phyloP scores from a whole-genome alignment of 768 basidiomycete genomes.

The Sarcomyxa edulis region DNA sequence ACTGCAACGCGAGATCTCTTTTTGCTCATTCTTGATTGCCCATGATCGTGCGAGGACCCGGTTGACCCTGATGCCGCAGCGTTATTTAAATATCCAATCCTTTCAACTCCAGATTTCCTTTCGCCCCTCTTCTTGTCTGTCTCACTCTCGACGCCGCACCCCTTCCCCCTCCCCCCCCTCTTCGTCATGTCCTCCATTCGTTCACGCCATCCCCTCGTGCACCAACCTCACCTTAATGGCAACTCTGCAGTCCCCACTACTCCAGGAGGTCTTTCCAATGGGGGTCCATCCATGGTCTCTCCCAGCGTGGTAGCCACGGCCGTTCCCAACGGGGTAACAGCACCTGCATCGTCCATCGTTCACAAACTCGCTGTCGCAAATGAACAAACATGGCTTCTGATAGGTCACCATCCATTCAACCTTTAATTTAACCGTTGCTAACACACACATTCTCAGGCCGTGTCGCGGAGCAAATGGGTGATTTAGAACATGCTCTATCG shows the following conservation, averaged over 20 bases:
- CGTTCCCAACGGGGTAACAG: slow-evolving; percentile 15
- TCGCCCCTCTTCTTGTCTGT: slow-evolving; percentile 43
- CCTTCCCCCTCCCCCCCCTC: slow-evolving; percentile 23
- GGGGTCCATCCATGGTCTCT: slow-evolving; percentile 37
- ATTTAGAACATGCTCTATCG: slow-evolving; percentile 86
- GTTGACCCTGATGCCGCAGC: slow-evolving; percentile 35
- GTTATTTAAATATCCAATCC: slow-evolving; percentile 55
- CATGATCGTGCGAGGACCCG: slow-evolving; percentile 58
- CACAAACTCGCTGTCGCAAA: slow-evolving; percentile 82
- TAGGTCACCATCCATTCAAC: slow-evolving; percentile 58
- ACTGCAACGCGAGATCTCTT: slow-evolving; percentile 34
- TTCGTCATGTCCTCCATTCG: too few relatives aligned
- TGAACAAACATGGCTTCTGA: slow-evolving; percentile 93
- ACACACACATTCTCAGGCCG: slow-evolving; percentile 54
- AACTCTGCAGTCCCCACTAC: slow-evolving; percentile 38
- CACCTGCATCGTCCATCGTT: slow-evolving; percentile 42
- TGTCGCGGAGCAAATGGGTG: slow-evolving; percentile 93
- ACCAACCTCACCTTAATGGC: slow-evolving; percentile 60
- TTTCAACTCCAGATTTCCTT: slow-evolving; percentile 39
- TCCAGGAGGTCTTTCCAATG: slow-evolving; percentile 38
- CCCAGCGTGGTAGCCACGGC: slow-evolving; percentile 32
- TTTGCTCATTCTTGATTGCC: slow-evolving; percentile 49
- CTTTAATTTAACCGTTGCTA: slow-evolving; percentile 8
- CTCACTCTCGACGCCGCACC: slow-evolving; percentile 42
- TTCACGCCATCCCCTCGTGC: slow-evolving; percentile 27